These are phyloP conservation scores for Phaeodactylum tricornutum DNA, from an alignment of 108 stramenopile genomes.

Conservation along the genomic window DNA sequence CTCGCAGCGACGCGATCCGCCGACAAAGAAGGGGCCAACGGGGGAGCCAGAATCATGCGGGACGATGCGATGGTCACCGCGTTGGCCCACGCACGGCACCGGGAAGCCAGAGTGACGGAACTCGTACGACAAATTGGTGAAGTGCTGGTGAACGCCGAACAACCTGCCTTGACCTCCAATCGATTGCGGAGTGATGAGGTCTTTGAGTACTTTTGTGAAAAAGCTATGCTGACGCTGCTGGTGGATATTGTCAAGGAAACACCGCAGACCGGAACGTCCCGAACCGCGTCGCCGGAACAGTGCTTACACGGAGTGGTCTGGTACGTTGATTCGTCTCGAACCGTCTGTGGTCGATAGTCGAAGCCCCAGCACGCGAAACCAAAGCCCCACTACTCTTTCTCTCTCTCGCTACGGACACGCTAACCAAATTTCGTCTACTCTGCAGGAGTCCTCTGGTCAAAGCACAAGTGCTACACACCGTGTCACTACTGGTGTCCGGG, in stretches of 20 bases:
- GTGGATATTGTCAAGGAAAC: conserved; percentile 56
- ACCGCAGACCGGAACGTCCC: conserved; percentile 6
- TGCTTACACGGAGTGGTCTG: conserved; percentile 47
- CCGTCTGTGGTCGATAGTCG: too few species aligned
- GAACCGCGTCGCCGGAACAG: conserved; percentile 4
- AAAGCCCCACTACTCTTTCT: too few species aligned
- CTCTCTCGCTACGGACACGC: too few species aligned
- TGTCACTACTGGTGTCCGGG: conserved; percentile 48
- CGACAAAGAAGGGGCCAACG: conserved; percentile 30
- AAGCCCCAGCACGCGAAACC: too few species aligned
- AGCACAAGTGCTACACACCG: conserved; percentile 58
- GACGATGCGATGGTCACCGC: conserved; percentile 23
- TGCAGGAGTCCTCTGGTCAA: conserved; percentile 60
- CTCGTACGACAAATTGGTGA: conserved; percentile 30
- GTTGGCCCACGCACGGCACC: conserved; percentile 16
- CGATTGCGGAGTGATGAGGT: neutral
- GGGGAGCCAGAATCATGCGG: conserved; percentile 19
- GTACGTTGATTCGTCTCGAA: too few species aligned
- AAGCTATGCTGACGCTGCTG: conserved; percentile 58
- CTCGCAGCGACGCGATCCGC: conserved; percentile 27
- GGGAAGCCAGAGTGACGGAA: conserved; percentile 23
- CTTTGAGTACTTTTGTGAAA: conserved; percentile 85
- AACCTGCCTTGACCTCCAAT: neutral
- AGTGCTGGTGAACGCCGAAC: conserved; percentile 22
- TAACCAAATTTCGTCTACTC: too few species aligned